Base-by-base conservation (phyloP, 2,329 filamentous ascomycete species). In the Curvularia sp. region DNA sequence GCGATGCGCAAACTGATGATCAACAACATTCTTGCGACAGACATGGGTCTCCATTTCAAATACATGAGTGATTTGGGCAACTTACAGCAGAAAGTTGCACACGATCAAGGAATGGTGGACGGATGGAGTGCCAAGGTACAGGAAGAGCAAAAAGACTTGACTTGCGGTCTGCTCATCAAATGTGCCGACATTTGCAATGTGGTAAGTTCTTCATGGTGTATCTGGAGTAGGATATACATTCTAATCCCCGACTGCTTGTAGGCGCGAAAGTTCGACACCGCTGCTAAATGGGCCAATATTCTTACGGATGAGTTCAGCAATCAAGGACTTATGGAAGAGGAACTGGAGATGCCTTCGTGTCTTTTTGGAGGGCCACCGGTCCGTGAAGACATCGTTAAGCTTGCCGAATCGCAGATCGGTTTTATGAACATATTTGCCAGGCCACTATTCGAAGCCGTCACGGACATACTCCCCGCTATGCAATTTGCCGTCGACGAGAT, bases 161-260 rank as follows among this genome's bases (percentile, higher is more conserved):
- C 90, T n/a, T 98, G 95, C 78, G 93, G 93, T 13, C 80, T 99
- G 55, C 81, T 99, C 58, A 97, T 99, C 79, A 99, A 99, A 77
- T 98, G 95, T 74, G 95, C 95, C 38, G 95, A 99, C 77, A 98
- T 99, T 73, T 97, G 94, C 80, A 99, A 99, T 75, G 95, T 98
- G 76, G 91, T 94, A 84, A 77, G 91, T 89, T 76, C 25, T 18
- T 28, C 7, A 28, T 15, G 8, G 6, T n/a, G 19, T 23, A 41
- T 6, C 19, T 19, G 2, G 32, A 1, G 32, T 34, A 34, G 34
- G 34, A 13, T 15, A 36, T n/a, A 3, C 23, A 41, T 15, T 45
- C 55, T 50, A 59, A 42, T 42, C 71, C n/a, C n/a, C n/a, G 66
- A 21, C 10, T 13, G 43, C 45, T 18, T 52, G n/a, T 63, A 94